A percentile compares a stretch with the other conserved stretches of the same genome.
Evolutionary conservation across 495 filamentous ascomycete genomes (phyloP).

Genomic region (Xylaria sp.): DNA sequence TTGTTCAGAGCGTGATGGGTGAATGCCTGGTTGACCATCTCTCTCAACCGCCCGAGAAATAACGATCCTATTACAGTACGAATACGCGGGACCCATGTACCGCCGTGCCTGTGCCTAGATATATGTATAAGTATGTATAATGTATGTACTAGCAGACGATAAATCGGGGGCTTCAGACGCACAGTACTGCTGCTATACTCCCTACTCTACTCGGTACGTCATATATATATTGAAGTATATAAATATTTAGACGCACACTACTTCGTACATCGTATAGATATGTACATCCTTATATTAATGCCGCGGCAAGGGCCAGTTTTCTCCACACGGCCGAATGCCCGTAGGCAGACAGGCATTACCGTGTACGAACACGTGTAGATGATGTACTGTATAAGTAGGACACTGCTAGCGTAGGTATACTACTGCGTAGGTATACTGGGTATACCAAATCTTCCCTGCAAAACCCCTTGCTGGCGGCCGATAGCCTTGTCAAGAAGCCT

Average conservation of each 20-base stretch:
- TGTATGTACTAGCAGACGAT: no score
- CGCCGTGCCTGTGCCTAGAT: background rate
- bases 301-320: background rate
- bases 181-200: background rate
- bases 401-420: background rate
- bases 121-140: no score
- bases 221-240: no score
- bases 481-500: slow-evolving; percentile 19
- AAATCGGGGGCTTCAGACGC: background rate
- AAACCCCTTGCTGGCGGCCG: background rate
- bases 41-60: background rate
- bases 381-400: background rate
- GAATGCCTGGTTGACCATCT: background rate
- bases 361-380: slow-evolving; percentile 8
- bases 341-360: slow-evolving; percentile 18
- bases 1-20: background rate
- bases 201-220: background rate
- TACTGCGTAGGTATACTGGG: background rate
- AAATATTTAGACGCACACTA: no score
- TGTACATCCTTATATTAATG: background rate
- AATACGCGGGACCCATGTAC: slow-evolving; percentile 10
- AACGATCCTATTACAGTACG: slow-evolving; percentile 14
- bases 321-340: background rate
- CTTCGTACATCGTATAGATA: no score
- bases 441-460: slow-evolving; percentile 16